Conservation (phyloP, 495 filamentous ascomycete species). For the Penicillium simplicissimum region DNA sequence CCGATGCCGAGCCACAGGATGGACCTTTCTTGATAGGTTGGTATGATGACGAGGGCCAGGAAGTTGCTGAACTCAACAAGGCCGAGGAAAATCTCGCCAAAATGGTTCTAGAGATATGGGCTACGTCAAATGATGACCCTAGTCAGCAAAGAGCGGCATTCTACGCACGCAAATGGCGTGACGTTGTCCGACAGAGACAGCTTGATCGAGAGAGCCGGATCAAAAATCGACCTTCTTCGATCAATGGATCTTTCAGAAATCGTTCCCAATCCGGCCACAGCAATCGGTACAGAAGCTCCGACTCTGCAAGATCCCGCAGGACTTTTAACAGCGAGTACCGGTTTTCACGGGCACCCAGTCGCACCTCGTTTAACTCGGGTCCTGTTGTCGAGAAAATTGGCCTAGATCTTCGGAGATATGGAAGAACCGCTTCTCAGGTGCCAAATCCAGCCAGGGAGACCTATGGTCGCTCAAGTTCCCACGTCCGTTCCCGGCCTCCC, state of each 20-base stretch:
- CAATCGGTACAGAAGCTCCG: neutral
- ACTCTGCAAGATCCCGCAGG: neutral
- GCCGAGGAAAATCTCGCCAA: constrained; percentile 5
- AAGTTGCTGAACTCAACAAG: constrained; percentile 3
- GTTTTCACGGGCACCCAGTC: neutral
- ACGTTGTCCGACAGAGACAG: constrained; percentile 3
- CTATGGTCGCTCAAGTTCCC: constrained; percentile 5
- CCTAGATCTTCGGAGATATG: no score
- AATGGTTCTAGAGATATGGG: constrained; percentile 3
- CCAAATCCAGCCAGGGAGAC: no score
- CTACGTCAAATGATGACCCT: neutral
- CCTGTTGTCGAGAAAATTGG: no score
- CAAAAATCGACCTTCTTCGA: neutral
- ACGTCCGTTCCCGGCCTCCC: constrained; percentile 6
- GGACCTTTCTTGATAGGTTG: constrained; percentile 7
- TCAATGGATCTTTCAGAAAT: neutral
- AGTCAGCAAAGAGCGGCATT: neutral
- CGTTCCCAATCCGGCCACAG: no score
- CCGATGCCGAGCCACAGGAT: neutral
- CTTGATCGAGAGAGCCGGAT: constrained; percentile 1
- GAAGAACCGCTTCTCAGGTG: no score
- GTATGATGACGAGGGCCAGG: constrained; percentile 11
- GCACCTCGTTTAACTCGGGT: neutral
- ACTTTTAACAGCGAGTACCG: neutral
- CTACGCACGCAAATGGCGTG: constrained; percentile 9